Percentiles rank a stretch among this genome's conserved stretches.
Conservation (phyloP, 441 rosid genomes). For the Metrosideros polymorpha region DNA sequence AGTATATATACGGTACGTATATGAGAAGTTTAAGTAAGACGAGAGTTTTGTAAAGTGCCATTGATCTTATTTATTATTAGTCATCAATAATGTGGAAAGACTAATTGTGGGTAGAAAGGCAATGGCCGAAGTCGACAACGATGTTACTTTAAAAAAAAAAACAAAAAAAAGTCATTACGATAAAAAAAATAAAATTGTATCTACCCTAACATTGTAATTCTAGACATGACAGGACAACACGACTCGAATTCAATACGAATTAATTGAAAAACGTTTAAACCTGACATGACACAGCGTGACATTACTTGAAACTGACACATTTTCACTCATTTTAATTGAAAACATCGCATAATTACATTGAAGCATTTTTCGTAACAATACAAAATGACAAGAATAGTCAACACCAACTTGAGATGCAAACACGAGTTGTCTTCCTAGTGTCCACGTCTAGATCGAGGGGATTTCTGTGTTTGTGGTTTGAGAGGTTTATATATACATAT, state of each 20-base stretch:
- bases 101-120: background rate
- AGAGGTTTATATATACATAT: background rate
- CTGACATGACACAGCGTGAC: background rate
- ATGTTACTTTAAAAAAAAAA: background rate
- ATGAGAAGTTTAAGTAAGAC: no score
- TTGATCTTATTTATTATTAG: no score
- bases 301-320: background rate
- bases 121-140: background rate
- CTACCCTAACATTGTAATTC: no score
- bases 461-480: background rate
- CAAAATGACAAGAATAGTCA: background rate
- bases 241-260: background rate
- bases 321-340: background rate
- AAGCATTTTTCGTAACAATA: background rate
- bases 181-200: background rate
- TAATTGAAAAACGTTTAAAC: background rate
- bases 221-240: background rate
- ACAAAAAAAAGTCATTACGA: background rate
- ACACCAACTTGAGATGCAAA: background rate
- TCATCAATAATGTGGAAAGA: background rate
- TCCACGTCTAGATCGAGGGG: background rate
- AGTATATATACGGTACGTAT: no score
- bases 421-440: background rate
- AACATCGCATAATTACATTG: background rate
- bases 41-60: no score